These are phyloP conservation scores for Tuber brumale DNA, from an alignment of 495 filamentous ascomycete species.

Conservation along the genomic window DNA sequence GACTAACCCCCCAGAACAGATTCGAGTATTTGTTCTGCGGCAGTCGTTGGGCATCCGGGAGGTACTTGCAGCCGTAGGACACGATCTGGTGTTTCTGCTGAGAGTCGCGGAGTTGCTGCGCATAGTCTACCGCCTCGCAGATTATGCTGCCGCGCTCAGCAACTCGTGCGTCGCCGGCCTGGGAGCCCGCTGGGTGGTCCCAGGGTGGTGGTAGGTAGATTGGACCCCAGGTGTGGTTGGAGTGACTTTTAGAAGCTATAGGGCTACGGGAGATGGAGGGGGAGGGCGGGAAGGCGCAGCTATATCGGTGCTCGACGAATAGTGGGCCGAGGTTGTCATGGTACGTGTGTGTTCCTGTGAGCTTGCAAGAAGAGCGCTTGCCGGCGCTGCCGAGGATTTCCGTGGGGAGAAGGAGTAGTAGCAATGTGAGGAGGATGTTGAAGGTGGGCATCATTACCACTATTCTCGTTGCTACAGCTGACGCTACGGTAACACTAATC, in stretches of 20 bases:
- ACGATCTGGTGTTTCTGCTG: conserved; percentile 23
- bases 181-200: conserved; percentile 31
- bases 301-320: conserved; percentile 36
- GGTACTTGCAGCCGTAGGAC: conserved; percentile 29
- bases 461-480: neutral
- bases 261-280: conserved; percentile 37
- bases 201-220: conserved; percentile 33
- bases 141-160: conserved; percentile 19
- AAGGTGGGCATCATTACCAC: neutral
- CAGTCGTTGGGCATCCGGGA: conserved; percentile 15
- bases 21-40: conserved; percentile 22
- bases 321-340: conserved; percentile 25
- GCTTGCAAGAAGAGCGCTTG: conserved; percentile 16
- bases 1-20: conserved; percentile 32
- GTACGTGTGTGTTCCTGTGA: conserved; percentile 28
- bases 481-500: neutral
- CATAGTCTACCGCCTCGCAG: conserved; percentile 12
- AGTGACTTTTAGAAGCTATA: neutral
- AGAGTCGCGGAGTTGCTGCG: conserved; percentile 18
- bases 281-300: conserved; percentile 46
- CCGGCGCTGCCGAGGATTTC: neutral
- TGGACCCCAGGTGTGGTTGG: conserved; percentile 4
- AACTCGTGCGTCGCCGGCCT: conserved; percentile 21
- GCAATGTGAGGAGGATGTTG: neutral
- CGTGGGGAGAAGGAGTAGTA: neutral